phyloP scores from a whole-genome alignment of 106 monocot genomes.

The Agapanthus africanus region DNA sequence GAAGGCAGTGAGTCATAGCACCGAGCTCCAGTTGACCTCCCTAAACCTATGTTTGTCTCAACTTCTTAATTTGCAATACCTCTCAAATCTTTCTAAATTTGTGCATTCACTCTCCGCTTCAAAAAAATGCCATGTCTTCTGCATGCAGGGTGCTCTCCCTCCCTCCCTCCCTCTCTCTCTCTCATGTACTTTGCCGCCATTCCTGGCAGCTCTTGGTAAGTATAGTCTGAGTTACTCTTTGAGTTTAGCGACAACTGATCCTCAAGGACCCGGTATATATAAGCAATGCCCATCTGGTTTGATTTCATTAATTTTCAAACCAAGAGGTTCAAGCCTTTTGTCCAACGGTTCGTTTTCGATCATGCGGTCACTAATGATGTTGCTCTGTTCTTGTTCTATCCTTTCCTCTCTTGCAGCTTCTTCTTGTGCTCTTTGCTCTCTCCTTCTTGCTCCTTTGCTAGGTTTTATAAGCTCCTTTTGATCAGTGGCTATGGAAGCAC shows the following conservation, averaged over 20 bases:
- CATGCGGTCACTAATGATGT: conserved; percentile 46
- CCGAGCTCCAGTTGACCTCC: conserved; percentile 77
- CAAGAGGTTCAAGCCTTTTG: conserved; percentile 60
- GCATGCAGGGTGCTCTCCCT: conserved; percentile 48
- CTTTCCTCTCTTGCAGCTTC: too few relatives aligned
- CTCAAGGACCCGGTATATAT: conserved; percentile 67
- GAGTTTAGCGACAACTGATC: conserved; percentile 42
- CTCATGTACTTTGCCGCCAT: too few relatives aligned
- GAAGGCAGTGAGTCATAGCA: conserved; percentile 55
- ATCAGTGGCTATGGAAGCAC: conserved; percentile 30
- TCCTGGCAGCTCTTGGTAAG: conserved; percentile 41
- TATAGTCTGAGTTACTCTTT: conserved; percentile 13
- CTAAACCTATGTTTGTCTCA: conserved; percentile 58
- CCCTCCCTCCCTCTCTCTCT: conserved; percentile 54
- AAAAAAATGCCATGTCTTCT: conserved; percentile 41
- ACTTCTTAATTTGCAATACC: conserved; percentile 57
- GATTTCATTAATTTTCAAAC: conserved; percentile 50
- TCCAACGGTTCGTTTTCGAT: conserved; percentile 52
- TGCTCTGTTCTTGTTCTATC: conserved; percentile 60
- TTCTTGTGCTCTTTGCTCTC: too few relatives aligned
- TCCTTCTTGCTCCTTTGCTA: too few relatives aligned
- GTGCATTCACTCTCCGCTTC: conserved; percentile 23
- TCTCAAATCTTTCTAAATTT: conserved; percentile 36
- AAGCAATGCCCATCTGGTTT: conserved; percentile 87
- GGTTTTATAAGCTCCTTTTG: conserved; percentile 28